Evolutionary conservation across 176 grass and related monocot species (phyloP).

Genomic region (Eleusine coracana): DNA sequence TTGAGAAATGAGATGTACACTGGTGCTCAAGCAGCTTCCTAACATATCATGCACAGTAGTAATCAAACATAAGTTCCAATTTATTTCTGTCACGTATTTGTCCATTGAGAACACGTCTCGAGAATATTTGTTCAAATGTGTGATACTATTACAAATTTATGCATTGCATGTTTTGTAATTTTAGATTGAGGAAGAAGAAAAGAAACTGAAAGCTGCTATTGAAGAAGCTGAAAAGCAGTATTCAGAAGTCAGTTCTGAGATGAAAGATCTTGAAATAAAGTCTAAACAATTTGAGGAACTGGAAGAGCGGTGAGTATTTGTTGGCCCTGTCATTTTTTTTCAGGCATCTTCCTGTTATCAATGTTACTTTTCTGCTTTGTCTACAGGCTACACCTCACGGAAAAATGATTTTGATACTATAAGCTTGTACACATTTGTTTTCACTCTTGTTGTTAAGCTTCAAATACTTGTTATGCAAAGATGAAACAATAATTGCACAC

Average conservation of each 20-base stretch:
- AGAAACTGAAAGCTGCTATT: constrained; percentile 36
- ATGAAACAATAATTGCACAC: not conserved
- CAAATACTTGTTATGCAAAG: constrained; percentile 17
- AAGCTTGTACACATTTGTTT: constrained; percentile 1
- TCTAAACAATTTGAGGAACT: constrained; percentile 88
- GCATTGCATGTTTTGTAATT: constrained; percentile 15
- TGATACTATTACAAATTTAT: constrained; percentile 15
- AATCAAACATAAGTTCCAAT: not conserved
- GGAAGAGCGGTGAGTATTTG: constrained; percentile 74
- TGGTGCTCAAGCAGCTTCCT: not conserved
- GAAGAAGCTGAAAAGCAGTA: constrained; percentile 82
- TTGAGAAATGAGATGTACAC: not conserved
- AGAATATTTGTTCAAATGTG: not conserved
- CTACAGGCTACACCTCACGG: not conserved
- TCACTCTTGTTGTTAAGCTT: constrained; percentile 11
- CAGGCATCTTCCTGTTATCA: not conserved
- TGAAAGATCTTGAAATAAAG: constrained; percentile 82
- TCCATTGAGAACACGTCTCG: not conserved
- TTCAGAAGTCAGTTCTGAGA: constrained; percentile 69
- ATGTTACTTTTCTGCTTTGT: not conserved
- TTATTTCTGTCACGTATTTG: not conserved
- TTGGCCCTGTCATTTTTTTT: constrained; percentile 7
- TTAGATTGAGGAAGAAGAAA: constrained; percentile 70
- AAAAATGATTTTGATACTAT: not conserved
- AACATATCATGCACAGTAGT: not conserved